These are phyloP conservation scores for Amesomyces nigricolor DNA, from an alignment of 2,329 filamentous ascomycete genomes.

Conservation along the genomic window DNA sequence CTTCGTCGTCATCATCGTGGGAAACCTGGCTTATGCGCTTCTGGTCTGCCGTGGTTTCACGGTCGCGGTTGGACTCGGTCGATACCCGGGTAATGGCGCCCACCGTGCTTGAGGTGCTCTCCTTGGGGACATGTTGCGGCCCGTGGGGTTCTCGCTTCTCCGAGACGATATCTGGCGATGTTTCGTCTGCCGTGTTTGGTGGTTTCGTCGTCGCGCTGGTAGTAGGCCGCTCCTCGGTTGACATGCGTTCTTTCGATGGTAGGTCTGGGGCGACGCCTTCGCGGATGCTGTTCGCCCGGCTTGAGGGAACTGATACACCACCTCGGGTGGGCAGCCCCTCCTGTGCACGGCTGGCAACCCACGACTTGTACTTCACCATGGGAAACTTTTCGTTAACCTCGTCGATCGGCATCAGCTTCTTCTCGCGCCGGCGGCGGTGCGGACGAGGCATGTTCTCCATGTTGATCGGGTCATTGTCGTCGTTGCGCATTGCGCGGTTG, in stretches of 20 bases:
- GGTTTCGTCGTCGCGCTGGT: conserved; percentile 24
- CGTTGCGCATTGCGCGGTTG: conserved; percentile 73
- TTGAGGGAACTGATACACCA: conserved; percentile 71
- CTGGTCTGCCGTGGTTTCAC: conserved; percentile 12
- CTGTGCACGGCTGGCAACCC: conserved; percentile 77
- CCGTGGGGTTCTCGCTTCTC: conserved; percentile 21
- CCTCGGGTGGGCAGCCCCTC: conserved; percentile 79
- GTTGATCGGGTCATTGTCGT: conserved; percentile 84
- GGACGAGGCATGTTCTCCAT: conserved; percentile 78
- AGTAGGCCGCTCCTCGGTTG: conserved; percentile 37
- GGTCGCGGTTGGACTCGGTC: conserved; percentile 20
- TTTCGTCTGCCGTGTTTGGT: background rate
- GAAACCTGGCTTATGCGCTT: conserved; percentile 24
- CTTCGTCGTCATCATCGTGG: conserved; percentile 53
- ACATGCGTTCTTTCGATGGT: conserved; percentile 41
- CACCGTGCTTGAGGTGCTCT: conserved; percentile 26
- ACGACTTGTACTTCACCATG: conserved; percentile 91
- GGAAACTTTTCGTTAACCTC: conserved; percentile 98
- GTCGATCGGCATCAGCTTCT: conserved; percentile 98
- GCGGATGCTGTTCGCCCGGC: conserved; percentile 67
- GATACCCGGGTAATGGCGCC: conserved; percentile 13
- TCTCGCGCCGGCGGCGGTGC: conserved; percentile 83
- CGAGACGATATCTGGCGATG: conserved; percentile 20
- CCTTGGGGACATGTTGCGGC: conserved; percentile 24
- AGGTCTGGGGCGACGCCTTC: conserved; percentile 49